Base-by-base conservation (phyloP, 2,329 filamentous ascomycete species). In the Rutstroemia sydowiana region DNA sequence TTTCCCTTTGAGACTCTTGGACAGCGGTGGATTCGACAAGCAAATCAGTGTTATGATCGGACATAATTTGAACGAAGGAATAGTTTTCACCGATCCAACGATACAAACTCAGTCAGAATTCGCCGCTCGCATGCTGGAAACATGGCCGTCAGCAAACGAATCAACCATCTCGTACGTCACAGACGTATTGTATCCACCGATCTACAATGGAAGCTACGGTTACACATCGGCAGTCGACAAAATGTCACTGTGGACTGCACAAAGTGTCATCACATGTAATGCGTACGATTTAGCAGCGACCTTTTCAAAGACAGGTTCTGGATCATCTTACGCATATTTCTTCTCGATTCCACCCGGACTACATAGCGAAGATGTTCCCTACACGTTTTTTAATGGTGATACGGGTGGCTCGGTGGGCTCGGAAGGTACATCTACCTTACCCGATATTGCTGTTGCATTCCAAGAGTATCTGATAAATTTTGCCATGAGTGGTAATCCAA, bases 271-370 rank as follows among this genome's bases (percentile, higher is more conserved):
- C 57, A 65, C 66, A 36, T 81, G 77, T 69, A 77, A 77, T 58
- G 72, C 75, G 11, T 69, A 72, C 59, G 77, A 71, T 59, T 67
- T 81, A 3, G 69, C 70, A 49, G 65, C 63, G 1, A 75, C 71
- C 9, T 73, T 67, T 62, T 58, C 61, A 9, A 75, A 75, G 60
- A 48, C 69, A 9, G 74, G 39, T 13, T 21, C 18, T 21, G 39
- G 39, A 20, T 49, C 39, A 2, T 9, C 73, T 0, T 75, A 74
- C 62, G 68, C 69, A 2, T 80, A 80, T 65, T 62, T 73, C 14
- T 81, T 81, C 59, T 67, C 70, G n/a, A 68, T 77, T 0, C 72
- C 73, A 0, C 76, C 76, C 0, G 75, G 69, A 3, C 66, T 77
- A 31, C 78, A 82, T 59, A 75, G 71, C n/a, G 62, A 70, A 45